A percentile compares a stretch with the other conserved stretches of the same genome.
These are phyloP conservation scores for Phytopythium litorale DNA, from an alignment of 352 stramenopile species.

Conservation along the genomic window DNA sequence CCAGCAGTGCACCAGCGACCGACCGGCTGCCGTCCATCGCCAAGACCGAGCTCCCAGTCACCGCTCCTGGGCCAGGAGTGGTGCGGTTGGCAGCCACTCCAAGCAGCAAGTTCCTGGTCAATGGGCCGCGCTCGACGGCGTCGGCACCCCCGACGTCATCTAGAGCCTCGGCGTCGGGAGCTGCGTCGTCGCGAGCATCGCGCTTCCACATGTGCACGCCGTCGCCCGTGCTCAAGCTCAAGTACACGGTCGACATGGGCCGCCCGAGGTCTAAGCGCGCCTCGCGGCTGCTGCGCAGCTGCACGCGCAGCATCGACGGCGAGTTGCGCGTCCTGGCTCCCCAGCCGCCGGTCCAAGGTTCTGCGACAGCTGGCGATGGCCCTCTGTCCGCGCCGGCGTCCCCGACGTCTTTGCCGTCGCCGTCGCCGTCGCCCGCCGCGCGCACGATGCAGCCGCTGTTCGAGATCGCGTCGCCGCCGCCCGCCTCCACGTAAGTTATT, in stretches of 20 bases:
- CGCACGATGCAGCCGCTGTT: slow-evolving; percentile 6
- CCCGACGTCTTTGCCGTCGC: neutral
- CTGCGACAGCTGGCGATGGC: neutral
- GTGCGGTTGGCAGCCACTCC: slow-evolving; percentile 33
- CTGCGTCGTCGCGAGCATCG: slow-evolving; percentile 14
- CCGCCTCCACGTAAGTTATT: slow-evolving; percentile 5
- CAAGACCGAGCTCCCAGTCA: slow-evolving; percentile 4
- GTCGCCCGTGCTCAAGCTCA: slow-evolving; percentile 77
- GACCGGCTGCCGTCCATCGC: neutral
- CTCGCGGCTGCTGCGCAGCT: slow-evolving; percentile 33
- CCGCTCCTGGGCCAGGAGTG: neutral
- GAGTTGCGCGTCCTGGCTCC: slow-evolving; percentile 33
- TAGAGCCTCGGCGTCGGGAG: slow-evolving; percentile 2
- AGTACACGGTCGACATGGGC: slow-evolving; percentile 75
- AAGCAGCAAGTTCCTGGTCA: slow-evolving; percentile 27
- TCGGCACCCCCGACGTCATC: slow-evolving; percentile 4
- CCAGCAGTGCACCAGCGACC: neutral
- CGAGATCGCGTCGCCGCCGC: slow-evolving; percentile 1
- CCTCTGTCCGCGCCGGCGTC: neutral
- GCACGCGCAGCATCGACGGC: slow-evolving; percentile 49
- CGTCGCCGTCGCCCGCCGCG: neutral
- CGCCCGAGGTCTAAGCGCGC: slow-evolving; percentile 63
- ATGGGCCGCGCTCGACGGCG: slow-evolving; percentile 4
- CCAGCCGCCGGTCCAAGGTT: neutral
- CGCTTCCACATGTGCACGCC: slow-evolving; percentile 72